Conservation (phyloP, 2,329 filamentous ascomycete genomes). For the Aspergillus sp. region DNA sequence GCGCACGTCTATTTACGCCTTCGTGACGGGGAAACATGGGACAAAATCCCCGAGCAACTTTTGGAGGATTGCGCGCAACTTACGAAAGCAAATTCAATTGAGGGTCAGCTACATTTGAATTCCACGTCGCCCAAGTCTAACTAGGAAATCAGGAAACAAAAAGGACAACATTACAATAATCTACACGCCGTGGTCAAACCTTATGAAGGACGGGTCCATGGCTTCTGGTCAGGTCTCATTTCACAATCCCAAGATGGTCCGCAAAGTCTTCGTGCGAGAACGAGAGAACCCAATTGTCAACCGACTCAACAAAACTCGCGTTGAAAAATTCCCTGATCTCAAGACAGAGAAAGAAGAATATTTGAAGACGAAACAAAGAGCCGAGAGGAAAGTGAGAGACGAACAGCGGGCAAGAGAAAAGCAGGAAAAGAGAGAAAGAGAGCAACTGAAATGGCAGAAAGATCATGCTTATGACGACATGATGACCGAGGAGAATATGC, state of each 20-base stretch:
- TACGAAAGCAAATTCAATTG: slow-evolving; percentile 98
- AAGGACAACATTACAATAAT: slow-evolving; percentile 96
- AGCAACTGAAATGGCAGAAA: slow-evolving; percentile 88
- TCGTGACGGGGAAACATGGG: slow-evolving; percentile 74
- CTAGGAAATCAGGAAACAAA: slow-evolving; percentile 69
- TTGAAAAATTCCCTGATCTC: slow-evolving; percentile 82
- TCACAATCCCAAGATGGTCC: slow-evolving; percentile 79
- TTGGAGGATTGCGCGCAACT: slow-evolving; percentile 89
- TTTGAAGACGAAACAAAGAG: slow-evolving; percentile 64
- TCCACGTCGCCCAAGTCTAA: slow-evolving; percentile 9
- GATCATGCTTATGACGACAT: slow-evolving; percentile 97
- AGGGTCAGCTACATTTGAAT: slow-evolving; percentile 55
- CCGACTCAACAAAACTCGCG: slow-evolving; percentile 93
- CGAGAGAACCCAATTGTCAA: slow-evolving; percentile 91
- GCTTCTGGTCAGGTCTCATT: slow-evolving; percentile 91
- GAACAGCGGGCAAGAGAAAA: slow-evolving; percentile 37
- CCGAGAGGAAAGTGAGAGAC: slow-evolving; percentile 49
- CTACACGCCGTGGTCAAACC: slow-evolving; percentile 96
- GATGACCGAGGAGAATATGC: slow-evolving; percentile 77
- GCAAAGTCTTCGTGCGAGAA: slow-evolving; percentile 70
- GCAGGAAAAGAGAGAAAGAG: slow-evolving; percentile 63
- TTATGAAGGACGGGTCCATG: slow-evolving; percentile 95
- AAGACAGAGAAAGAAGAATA: slow-evolving; percentile 75
- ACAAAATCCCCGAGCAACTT: slow-evolving; percentile 68
- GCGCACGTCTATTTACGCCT: slow-evolving; percentile 94